Base-by-base conservation (phyloP, 2,329 filamentous ascomycete species). In the Phialophora macrospora region DNA sequence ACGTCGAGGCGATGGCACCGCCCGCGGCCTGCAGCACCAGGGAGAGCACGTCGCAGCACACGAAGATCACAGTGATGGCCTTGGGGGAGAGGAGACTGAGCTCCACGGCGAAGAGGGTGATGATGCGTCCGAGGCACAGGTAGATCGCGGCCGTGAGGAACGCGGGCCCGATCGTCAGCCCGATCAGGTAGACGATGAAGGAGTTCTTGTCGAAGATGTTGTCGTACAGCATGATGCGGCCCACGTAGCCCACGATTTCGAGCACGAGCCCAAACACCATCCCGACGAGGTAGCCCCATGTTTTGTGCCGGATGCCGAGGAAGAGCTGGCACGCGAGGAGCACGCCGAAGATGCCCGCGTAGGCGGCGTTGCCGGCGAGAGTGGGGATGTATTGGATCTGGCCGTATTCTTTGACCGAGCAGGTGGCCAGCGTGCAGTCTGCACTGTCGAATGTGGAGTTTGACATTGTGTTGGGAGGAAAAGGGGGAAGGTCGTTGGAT, bases 101-200 rank as follows among this genome's bases (percentile, higher is more conserved):
- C 12, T 73, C 62, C 26, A 73, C 70, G 55, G 74, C 76, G 63
- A 77, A 79, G 38, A 75, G 67, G 34, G 73, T 72, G 56, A 80
- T 74, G 56, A 80, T 77, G 32, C 76, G 75, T 3, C 76, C 75
- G 9, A 90, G 77, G 66, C 85, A 88, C 59, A 90, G 77, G 72
- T 90, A 90, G 48, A 90, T 82, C 1, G 82, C 85, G 0, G 86
- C 88, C 8, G 86, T 83, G 74, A 89, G 80, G 73, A 89, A 90
- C 1, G 87, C 87, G 0, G 88, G 88, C 0, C 80, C 87, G 65
- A 90, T 83, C 3, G 87, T 90, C 63, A 91, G 79, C 69, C 83
- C 85, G 72, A 85, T 82, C 44, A 88, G 83, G 73, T 89, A 86
- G 44, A 87, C 83, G 55, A 65, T 65, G 67, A 80, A 83, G 0